These are phyloP conservation scores for Leucosporidium yakuticum DNA, from an alignment of 768 basidiomycete species.

Conservation along the genomic window DNA sequence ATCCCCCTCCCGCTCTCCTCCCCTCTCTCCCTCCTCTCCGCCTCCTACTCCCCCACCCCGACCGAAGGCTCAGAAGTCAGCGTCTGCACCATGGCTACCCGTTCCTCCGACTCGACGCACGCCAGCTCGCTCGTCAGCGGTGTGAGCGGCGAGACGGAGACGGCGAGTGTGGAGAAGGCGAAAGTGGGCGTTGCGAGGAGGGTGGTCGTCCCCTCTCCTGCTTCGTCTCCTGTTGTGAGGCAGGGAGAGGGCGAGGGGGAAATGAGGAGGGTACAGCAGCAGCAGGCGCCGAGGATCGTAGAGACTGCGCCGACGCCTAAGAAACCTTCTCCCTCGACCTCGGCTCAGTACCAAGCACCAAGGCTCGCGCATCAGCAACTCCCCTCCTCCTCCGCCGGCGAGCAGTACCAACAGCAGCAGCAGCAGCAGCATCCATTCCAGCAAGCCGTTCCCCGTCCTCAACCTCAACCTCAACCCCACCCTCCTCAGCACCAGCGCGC, in stretches of 20 bases:
- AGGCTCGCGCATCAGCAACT: neutral
- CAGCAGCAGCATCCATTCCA: neutral
- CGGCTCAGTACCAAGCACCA: neutral
- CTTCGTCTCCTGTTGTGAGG: neutral
- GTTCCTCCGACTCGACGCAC: conserved; percentile 27
- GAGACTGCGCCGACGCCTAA: conserved; percentile 12
- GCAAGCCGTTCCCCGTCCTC: neutral
- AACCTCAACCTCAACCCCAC: neutral
- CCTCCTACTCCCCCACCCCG: conserved; percentile 8
- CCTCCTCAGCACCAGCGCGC: neutral
- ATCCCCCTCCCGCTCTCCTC: neutral
- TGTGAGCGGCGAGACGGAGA: too few relatives aligned
- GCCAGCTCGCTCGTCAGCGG: conserved; percentile 1
- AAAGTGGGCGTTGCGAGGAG: too few relatives aligned
- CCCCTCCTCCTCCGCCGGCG: too few relatives aligned
- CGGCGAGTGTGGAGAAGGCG: too few relatives aligned
- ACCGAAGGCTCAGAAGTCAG: conserved; percentile 7
- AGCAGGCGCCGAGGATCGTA: conserved; percentile 11
- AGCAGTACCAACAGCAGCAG: neutral
- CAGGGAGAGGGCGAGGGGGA: too few relatives aligned
- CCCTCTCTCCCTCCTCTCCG: neutral
- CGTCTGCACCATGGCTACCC: conserved; percentile 28
- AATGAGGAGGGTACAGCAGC: neutral
- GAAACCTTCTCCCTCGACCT: neutral
- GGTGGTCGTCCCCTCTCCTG: conserved; percentile 2